phyloP scores from a whole-genome alignment of 2,329 filamentous ascomycete species.

The Tolypocladium inflatum region DNA sequence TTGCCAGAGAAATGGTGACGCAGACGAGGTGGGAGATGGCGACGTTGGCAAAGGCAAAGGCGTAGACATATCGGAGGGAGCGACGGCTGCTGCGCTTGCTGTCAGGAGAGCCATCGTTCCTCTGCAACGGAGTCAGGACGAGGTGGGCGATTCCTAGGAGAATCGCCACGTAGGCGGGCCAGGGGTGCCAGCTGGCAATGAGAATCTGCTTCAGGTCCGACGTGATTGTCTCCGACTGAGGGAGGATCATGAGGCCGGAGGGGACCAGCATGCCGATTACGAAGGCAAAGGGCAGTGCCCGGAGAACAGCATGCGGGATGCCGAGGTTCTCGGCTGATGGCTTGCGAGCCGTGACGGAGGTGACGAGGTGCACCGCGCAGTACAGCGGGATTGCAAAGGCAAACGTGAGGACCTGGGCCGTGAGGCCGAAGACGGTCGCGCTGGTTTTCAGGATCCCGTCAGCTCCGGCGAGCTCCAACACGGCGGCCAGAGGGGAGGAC shows the following conservation, averaged over 20 bases:
- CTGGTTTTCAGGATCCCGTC: constrained; percentile 1
- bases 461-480: neutral
- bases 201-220: constrained; percentile 9
- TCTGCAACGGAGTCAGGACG: neutral
- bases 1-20: neutral
- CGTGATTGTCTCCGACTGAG: constrained; percentile 2
- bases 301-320: constrained; percentile 7
- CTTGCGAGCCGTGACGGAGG: constrained; percentile 2
- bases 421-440: constrained; percentile 5
- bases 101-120: neutral
- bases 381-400: constrained; percentile 10
- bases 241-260: neutral
- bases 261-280: neutral
- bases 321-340: constrained; percentile 8
- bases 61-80: neutral
- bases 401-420: constrained; percentile 9
- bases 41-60: neutral
- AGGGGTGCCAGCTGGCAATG: constrained; percentile 11
- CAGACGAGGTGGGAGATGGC: neutral
- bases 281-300: constrained; percentile 2
- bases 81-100: neutral
- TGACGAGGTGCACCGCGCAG: constrained; percentile 6
- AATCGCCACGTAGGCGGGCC: constrained; percentile 9
- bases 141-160: constrained; percentile 3
- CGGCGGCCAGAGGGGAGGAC: neutral